Evolutionary conservation across 257 asterid species (phyloP), one percentile per base, ranked within the genome.

Genomic region (Lycium ferocissimum): DNA sequence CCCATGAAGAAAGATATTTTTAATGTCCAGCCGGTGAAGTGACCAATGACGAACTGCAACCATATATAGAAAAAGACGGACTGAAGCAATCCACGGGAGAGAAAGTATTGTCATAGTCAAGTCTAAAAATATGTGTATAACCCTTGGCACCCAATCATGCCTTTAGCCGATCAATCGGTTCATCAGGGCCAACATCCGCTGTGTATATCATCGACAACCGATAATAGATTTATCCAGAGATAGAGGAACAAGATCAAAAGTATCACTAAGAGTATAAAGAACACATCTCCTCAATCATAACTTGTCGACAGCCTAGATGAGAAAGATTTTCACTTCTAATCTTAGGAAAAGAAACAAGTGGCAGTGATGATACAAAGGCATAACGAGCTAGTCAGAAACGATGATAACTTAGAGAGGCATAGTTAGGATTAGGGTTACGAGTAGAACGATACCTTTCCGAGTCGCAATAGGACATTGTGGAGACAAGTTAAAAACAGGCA

Each of bases 101-200:
- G 72, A 65, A 65, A 26, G 18, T 65, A 65, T 65, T 13, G 18
- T 65, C 43, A 65, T 26, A 12, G 72, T 65, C 72, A 11, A 65
- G 43, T 65, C 72, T 65, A 26, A 26, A 65, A 65, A 65, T 51
- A 10, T 65, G 43, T 26, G 72, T 65, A 65, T 22, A 63, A 26
- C 43, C 45, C 15, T 65, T 65, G 72, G 18, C 72, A 65, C 72
- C 72, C 72, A 65, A 65, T 65, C 72, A 65, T 33, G 43, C 45
- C 72, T 65, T 65, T 2, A 65, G 72, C 72, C 37, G 33, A 65
- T 12, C 72, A 33, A 65, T 26, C 7, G 12, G 15, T 65, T 18
- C 43, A 65, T 26, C 40, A 65, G n/a, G 40, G 43, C 72, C 4
- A 65, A 65, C 38, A 26, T 65, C 15, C 72, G 33, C n/a, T 65